Conservation (phyloP, 352 stramenopile species). For the Globisporangium alternatum region DNA sequence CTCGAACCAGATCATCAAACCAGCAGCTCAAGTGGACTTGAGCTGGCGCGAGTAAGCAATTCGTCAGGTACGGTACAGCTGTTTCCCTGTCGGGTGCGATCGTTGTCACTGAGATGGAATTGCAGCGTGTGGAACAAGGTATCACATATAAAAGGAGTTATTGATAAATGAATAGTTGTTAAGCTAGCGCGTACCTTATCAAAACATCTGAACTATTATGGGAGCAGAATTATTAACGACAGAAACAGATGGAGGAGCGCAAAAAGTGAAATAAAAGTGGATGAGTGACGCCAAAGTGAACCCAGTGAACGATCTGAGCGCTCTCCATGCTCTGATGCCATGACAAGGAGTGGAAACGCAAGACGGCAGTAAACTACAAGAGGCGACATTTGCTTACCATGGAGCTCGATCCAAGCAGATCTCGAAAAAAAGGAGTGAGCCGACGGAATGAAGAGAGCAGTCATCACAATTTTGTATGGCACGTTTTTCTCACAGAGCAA, state of each 20-base stretch:
- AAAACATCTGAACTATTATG: background rate
- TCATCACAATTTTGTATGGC: background rate
- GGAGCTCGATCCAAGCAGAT: too few relatives aligned
- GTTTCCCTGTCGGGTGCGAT: too few relatives aligned
- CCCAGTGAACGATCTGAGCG: background rate
- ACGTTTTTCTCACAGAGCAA: background rate
- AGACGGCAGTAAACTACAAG: too few relatives aligned
- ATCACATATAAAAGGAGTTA: background rate
- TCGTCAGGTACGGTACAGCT: background rate
- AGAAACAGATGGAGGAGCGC: background rate
- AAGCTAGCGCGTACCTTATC: background rate
- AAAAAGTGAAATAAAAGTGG: background rate
- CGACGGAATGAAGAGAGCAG: background rate
- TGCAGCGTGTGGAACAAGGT: background rate
- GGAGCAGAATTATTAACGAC: background rate
- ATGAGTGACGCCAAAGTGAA: background rate
- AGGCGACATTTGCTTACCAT: too few relatives aligned
- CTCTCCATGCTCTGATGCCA: background rate
- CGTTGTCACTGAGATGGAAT: too few relatives aligned
- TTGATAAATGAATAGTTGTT: too few relatives aligned
- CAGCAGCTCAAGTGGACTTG: constrained; percentile 8
- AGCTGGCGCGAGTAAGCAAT: constrained; percentile 2
- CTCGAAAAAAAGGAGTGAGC: background rate
- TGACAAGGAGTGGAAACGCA: background rate
- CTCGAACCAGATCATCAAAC: constrained; percentile 1